Conservation (phyloP, 495 filamentous ascomycete species). For the Penicillium daleae region DNA sequence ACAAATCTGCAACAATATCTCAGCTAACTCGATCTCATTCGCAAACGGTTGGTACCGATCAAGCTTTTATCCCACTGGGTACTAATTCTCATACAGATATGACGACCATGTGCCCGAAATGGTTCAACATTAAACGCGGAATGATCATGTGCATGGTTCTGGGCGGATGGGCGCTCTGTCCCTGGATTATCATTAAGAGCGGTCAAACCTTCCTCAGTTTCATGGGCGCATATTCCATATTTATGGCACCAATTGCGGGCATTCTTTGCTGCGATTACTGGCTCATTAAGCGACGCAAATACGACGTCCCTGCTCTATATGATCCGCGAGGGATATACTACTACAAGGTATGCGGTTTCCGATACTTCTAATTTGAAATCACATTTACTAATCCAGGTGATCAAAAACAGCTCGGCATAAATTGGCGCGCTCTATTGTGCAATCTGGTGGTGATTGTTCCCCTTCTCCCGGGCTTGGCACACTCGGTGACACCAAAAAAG, state of each 20-base stretch:
- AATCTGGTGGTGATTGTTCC: too few relatives aligned
- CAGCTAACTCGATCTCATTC: conserved; percentile 56
- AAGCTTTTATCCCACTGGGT: too few relatives aligned
- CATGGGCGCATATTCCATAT: conserved; percentile 51
- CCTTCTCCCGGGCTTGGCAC: too few relatives aligned
- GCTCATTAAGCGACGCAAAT: conserved; percentile 46
- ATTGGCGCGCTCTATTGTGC: too few relatives aligned
- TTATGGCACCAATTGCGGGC: conserved; percentile 44
- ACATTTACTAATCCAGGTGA: too few relatives aligned
- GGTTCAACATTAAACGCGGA: conserved; percentile 61
- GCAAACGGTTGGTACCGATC: conserved; percentile 5
- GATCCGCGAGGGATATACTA: conserved; percentile 48
- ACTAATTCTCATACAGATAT: conserved; percentile 1
- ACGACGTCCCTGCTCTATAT: conserved; percentile 58
- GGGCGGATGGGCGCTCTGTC: conserved; percentile 59
- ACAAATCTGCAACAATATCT: conserved; percentile 34
- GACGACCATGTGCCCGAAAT: conserved; percentile 58
- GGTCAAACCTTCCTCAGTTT: conserved; percentile 58
- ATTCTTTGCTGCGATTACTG: conserved; percentile 55
- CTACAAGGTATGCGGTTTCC: conserved; percentile 11
- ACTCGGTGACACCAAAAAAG: too few relatives aligned
- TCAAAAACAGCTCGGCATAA: too few relatives aligned
- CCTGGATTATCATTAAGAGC: conserved; percentile 64
- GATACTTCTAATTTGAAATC: too few relatives aligned
- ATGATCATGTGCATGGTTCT: conserved; percentile 57